phyloP scores from a whole-genome alignment of 2,329 filamentous ascomycete species.

The Fusarium sororula region DNA sequence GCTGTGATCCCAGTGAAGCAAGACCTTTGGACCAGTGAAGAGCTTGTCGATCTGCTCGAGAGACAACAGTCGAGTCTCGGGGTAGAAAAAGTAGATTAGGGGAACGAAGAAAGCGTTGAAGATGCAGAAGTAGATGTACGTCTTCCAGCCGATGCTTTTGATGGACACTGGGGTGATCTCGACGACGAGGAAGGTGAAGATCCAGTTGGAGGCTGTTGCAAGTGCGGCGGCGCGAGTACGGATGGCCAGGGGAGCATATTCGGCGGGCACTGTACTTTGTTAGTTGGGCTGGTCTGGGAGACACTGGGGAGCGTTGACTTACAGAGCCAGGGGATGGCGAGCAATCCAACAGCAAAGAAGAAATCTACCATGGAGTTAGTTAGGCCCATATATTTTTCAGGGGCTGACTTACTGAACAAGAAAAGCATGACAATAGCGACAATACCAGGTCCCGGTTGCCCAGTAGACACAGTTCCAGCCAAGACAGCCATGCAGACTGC shows the following conservation, averaged over 20 bases:
- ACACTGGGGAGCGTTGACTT: background rate
- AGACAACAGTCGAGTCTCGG: conserved; percentile 57
- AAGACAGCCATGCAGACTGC: conserved; percentile 57
- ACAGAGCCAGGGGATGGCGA: conserved; percentile 52
- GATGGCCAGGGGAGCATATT: conserved; percentile 53
- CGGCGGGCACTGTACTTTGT: conserved; percentile 48
- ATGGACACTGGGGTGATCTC: conserved; percentile 52
- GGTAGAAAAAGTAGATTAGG: conserved; percentile 59
- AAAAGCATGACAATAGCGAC: conserved; percentile 57
- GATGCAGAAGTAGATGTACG: conserved; percentile 51
- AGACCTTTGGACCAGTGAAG: conserved; percentile 46
- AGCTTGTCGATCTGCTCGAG: conserved; percentile 60
- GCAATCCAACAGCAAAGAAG: conserved; percentile 53
- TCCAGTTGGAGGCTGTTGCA: conserved; percentile 51
- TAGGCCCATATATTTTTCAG: accelerated
- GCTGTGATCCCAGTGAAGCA: conserved; percentile 45
- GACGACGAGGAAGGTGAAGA: conserved; percentile 50
- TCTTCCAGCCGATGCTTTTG: conserved; percentile 49
- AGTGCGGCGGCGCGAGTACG: conserved; percentile 51
- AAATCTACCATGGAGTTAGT: conserved; percentile 40
- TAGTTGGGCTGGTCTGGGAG: background rate
- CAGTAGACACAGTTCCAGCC: conserved; percentile 54
- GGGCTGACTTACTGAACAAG: conserved; percentile 43
- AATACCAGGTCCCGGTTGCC: conserved; percentile 49
- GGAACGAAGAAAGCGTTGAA: conserved; percentile 53